Evolutionary conservation across 495 filamentous ascomycete genomes (phyloP).

Genomic region (Aspergillus funiculosus): DNA sequence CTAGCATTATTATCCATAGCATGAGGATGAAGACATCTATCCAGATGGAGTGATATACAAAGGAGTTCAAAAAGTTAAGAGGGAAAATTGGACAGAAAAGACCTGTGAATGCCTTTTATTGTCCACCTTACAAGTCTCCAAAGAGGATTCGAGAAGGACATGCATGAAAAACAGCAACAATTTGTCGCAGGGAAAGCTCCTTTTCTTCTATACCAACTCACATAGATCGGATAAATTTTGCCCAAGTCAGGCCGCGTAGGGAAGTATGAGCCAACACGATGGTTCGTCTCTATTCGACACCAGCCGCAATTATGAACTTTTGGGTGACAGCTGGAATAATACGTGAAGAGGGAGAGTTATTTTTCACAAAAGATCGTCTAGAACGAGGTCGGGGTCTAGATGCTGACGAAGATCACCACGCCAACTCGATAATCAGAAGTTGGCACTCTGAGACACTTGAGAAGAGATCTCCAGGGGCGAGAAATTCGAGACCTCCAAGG

Average conservation of each 20-base stretch:
- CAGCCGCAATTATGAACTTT: neutral
- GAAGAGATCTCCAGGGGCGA: neutral
- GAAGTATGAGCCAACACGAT: slow-evolving; percentile 33
- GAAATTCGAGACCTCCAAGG: neutral
- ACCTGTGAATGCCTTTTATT: too few relatives aligned
- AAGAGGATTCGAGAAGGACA: too few relatives aligned
- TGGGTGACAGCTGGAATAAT: too few relatives aligned
- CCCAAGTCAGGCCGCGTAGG: slow-evolving; percentile 29
- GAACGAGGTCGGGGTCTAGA: slow-evolving; percentile 17
- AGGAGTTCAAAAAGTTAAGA: too few relatives aligned
- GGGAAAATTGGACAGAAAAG: neutral
- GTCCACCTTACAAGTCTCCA: too few relatives aligned
- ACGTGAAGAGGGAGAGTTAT: slow-evolving; percentile 6
- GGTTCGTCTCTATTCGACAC: slow-evolving; percentile 13
- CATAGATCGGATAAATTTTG: slow-evolving; percentile 26
- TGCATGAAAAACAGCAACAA: too few relatives aligned
- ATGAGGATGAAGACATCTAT: neutral
- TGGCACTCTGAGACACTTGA: neutral
- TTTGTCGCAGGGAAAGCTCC: neutral
- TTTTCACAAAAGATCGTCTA: slow-evolving; percentile 7
- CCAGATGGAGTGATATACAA: too few relatives aligned
- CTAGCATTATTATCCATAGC: too few relatives aligned
- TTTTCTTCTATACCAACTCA: slow-evolving; percentile 27
- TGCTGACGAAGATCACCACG: slow-evolving; percentile 14
- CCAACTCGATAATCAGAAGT: slow-evolving; percentile 1